Base-by-base conservation (phyloP, 2,329 filamentous ascomycete genomes). In the Hypoxylon sp. region DNA sequence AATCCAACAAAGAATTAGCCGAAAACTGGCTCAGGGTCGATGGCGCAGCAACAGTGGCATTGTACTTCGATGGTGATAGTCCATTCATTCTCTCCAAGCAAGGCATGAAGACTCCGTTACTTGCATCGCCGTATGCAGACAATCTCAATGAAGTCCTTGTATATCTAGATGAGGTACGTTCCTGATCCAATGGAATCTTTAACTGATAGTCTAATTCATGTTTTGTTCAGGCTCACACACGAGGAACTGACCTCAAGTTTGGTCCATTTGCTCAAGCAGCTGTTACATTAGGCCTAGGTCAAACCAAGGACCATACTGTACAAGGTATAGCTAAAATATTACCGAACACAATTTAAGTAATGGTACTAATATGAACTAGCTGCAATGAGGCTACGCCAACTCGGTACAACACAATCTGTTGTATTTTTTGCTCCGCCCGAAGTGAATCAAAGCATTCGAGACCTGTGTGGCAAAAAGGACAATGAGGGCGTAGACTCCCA, bases 331-430 rank as follows among this genome's bases (percentile, higher is more conserved):
- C 19, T 15, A 6, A 6, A 13, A 68, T 75, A 51, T 3, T 44
- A 2, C 17, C 6, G 19, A 1, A 15, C 7, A 29, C 17, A 31
- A 5, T n/a, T 1, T 6, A 13, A 7, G 3, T 6, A n/a, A n/a
- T 71, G 10, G 27, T 13, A 0, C 53, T 71, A 67, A 72, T 13
- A 5, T 7, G n/a, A 42, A 6, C n/a, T 63, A 87, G 89, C 89
- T 58, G 88, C 89, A 0, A 92, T 92, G 89, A 80, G 90, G 65
- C 75, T 92, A 0, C 82, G 90, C 2, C 85, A 91, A 44, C 79
- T 92, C 0, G 81, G 80, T 0, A 79, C 82, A 0, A 86, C 85
- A 0, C 88, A 91, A 62, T 86, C 85, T 0, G 77, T 91, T 0
- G 75, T 78, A 13, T 86, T 90, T 53, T 74, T 70, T n/a, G 71